A percentile compares a stretch with the other conserved stretches of the same genome.
These are phyloP conservation scores for Alternaria sp. DNA, from an alignment of 2,329 filamentous ascomycete species.

Conservation along the genomic window DNA sequence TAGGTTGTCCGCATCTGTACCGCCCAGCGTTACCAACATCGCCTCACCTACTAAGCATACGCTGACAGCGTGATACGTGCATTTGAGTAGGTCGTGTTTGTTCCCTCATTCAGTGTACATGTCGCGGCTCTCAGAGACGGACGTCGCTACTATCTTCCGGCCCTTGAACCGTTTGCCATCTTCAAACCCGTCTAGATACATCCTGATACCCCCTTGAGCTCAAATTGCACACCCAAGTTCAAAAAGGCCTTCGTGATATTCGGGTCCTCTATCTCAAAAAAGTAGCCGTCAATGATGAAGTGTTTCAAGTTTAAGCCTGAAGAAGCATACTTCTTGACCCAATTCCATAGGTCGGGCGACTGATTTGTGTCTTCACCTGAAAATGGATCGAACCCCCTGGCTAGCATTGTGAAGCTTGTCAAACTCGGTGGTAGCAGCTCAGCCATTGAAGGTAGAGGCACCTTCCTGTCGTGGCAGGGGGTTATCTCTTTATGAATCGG, in stretches of 20 bases:
- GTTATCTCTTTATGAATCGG: neutral
- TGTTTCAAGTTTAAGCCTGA: neutral
- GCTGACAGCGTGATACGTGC: neutral
- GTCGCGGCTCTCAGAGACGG: neutral
- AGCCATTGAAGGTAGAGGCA: slow-evolving; percentile 4
- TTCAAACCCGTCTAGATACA: too few relatives aligned
- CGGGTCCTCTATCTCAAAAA: too few relatives aligned
- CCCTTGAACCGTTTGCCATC: neutral
- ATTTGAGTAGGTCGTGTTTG: neutral
- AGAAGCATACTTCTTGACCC: slow-evolving; percentile 14
- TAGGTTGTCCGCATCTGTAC: neutral
- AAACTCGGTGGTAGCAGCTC: slow-evolving; percentile 22
- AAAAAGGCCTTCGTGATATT: neutral
- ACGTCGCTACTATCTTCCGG: neutral
- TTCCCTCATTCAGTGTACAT: neutral
- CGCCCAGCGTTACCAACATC: too few relatives aligned
- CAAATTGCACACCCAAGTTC: slow-evolving; percentile 6
- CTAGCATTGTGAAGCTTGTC: slow-evolving; percentile 18
- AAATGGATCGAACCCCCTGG: accelerated
- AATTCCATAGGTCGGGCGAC: slow-evolving; percentile 3
- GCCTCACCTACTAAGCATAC: too few relatives aligned
- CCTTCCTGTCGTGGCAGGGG: accelerated
- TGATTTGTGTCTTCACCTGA: slow-evolving; percentile 2
- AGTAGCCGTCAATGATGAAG: neutral
- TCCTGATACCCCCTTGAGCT: neutral